These are phyloP conservation scores for Aspergillus wentii DNA, from an alignment of 495 filamentous ascomycete genomes.

Conservation along the genomic window DNA sequence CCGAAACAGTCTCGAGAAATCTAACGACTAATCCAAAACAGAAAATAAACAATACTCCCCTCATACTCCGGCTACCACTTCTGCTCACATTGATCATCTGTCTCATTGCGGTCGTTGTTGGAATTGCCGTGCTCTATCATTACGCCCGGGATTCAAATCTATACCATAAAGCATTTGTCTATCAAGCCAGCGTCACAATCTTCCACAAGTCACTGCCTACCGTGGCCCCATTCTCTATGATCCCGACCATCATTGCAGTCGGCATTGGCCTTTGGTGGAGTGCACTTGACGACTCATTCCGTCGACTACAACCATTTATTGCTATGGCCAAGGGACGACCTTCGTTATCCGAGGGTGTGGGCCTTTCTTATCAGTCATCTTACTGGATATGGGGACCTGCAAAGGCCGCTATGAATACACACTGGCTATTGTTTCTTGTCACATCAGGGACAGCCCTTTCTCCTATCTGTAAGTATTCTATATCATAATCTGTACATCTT, in stretches of 20 bases:
- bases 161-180: conserved; percentile 30
- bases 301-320: conserved; percentile 28
- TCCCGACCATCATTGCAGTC: conserved; percentile 24
- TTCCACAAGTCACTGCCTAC: conserved; percentile 14
- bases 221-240: conserved; percentile 27
- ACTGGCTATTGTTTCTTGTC: conserved; percentile 27
- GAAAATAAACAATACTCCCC: conserved; percentile 10
- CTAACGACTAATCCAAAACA: neutral
- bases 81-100: conserved; percentile 10
- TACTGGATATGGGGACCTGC: conserved; percentile 22
- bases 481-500: neutral
- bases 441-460: conserved; percentile 21
- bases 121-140: conserved; percentile 22
- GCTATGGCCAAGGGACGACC: conserved; percentile 18
- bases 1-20: neutral
- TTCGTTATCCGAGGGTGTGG: conserved; percentile 8
- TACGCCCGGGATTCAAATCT: conserved; percentile 14
- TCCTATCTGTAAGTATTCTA: conserved; percentile 26
- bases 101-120: conserved; percentile 13
- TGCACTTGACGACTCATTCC: conserved; percentile 27
- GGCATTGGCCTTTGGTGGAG: conserved; percentile 34
- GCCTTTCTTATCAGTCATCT: conserved; percentile 26
- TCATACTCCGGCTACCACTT: conserved; percentile 16
- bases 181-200: conserved; percentile 20
- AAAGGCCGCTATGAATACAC: conserved; percentile 23